Percentiles rank a stretch among this genome's conserved stretches.
phyloP scores from a whole-genome alignment of 2,329 filamentous ascomycete genomes.

The Tolypocladium capitatum region DNA sequence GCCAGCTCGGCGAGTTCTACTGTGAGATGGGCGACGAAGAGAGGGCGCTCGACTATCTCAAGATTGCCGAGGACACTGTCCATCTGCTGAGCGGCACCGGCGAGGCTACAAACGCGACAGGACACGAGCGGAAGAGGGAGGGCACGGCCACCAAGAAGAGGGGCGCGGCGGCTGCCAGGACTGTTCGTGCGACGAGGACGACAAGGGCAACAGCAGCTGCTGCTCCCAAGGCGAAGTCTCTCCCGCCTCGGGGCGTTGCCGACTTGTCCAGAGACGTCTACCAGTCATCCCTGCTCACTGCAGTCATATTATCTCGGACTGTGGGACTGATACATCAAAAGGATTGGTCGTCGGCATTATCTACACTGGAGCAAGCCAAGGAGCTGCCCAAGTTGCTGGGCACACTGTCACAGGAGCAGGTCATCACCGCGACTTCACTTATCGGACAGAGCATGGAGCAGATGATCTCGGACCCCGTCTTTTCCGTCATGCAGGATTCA shows the following conservation, averaged over 20 bases:
- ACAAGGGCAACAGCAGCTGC: constrained; percentile 5
- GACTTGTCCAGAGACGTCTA: constrained; percentile 19
- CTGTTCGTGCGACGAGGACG: constrained; percentile 12
- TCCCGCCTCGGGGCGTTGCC: constrained; percentile 5
- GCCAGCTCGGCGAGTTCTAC: constrained; percentile 43
- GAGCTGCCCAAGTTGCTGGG: constrained; percentile 27
- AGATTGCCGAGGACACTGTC: constrained; percentile 35
- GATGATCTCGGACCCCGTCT: constrained; percentile 69
- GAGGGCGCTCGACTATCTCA: constrained; percentile 29
- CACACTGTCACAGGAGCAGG: constrained; percentile 34
- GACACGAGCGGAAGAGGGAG: not conserved
- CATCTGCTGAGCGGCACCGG: constrained; percentile 16
- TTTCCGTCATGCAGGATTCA: constrained; percentile 83
- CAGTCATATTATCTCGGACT: constrained; percentile 24
- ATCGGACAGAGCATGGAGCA: constrained; percentile 56
- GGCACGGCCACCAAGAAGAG: not conserved
- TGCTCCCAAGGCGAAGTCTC: constrained; percentile 8
- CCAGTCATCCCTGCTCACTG: constrained; percentile 22
- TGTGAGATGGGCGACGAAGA: constrained; percentile 33
- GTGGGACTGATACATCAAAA: constrained; percentile 32
- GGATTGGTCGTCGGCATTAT: constrained; percentile 45
- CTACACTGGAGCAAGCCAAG: constrained; percentile 37
- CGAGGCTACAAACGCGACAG: constrained; percentile 2
- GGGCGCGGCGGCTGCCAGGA: constrained; percentile 11
- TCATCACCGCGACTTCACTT: constrained; percentile 54